Evolutionary conservation across 257 asterid species (phyloP).

Genomic region (Solanum paucissectum): DNA sequence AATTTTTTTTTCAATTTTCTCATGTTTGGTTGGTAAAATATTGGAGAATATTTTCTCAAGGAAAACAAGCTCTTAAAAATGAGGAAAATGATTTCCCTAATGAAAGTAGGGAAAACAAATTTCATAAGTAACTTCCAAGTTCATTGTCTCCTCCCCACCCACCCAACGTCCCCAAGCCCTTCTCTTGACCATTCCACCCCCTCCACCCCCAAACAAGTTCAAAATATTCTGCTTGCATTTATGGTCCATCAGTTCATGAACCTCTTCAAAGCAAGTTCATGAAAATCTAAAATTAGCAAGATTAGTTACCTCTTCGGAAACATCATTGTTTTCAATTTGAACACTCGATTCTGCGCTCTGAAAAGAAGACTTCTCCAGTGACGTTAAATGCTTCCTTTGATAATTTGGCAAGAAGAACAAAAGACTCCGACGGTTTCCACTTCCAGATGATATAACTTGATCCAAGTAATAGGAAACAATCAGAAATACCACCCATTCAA

Average conservation of each 20-base stretch:
- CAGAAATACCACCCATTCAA: conserved; percentile 26
- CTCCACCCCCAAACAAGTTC: not conserved
- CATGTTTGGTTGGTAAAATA: no score
- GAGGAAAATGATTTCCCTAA: not conserved
- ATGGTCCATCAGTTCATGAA: not conserved
- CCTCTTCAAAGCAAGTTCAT: not conserved
- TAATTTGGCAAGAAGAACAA: conserved; percentile 8
- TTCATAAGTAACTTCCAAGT: not conserved
- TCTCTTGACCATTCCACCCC: not conserved
- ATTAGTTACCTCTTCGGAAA: conserved; percentile 22
- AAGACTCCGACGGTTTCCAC: not conserved
- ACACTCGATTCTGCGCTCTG: conserved; percentile 3
- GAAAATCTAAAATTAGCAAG: not conserved
- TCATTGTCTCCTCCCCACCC: not conserved
- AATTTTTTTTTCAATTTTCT: no score
- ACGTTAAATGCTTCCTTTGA: not conserved
- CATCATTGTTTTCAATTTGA: conserved; percentile 21
- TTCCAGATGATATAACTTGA: conserved; percentile 8
- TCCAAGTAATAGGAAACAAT: conserved; percentile 10
- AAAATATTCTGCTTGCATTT: not conserved
- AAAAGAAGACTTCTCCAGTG: not conserved
- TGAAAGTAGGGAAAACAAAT: not conserved
- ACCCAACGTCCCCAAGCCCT: not conserved
- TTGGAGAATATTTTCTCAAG: not conserved
- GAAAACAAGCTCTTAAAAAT: not conserved